Evolutionary conservation across 352 stramenopile genomes (phyloP).

Genomic region (Phytophthora niederhauseri): DNA sequence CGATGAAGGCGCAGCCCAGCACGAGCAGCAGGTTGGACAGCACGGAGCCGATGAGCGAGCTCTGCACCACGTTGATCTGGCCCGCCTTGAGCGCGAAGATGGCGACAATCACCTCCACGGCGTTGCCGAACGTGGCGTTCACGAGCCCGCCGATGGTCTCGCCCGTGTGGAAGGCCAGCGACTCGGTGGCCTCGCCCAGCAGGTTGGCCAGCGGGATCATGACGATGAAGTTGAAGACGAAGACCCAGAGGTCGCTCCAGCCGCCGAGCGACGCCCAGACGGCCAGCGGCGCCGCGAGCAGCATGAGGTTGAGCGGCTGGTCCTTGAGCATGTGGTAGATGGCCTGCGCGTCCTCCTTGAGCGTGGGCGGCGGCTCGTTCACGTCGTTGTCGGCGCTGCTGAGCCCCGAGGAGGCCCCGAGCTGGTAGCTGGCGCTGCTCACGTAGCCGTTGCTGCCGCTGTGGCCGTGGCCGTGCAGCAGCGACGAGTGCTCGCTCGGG

Average conservation of each 20-base stretch:
- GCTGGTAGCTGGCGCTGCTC: conserved; percentile 15
- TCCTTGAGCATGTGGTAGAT: conserved; percentile 53
- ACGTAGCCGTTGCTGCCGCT: conserved; percentile 30
- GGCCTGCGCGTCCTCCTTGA: conserved; percentile 46
- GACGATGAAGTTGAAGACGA: conserved; percentile 96
- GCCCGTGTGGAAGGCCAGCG: conserved; percentile 96
- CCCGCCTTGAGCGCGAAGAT: conserved; percentile 94
- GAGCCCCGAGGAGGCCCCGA: conserved; percentile 8
- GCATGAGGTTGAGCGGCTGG: conserved; percentile 74
- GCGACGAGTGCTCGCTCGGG: conserved; percentile 44
- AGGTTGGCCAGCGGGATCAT: conserved; percentile 97
- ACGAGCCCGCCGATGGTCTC: conserved; percentile 97
- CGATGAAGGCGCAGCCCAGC: conserved; percentile 96
- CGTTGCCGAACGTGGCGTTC: conserved; percentile 99
- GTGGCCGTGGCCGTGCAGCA: conserved; percentile 38
- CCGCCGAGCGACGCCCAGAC: conserved; percentile 63
- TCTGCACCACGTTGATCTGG: conserved; percentile 97
- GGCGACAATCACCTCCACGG: conserved; percentile 97
- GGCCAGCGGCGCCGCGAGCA: conserved; percentile 63
- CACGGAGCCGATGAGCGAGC: conserved; percentile 97
- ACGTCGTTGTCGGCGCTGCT: conserved; percentile 14
- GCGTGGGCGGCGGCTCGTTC: conserved; percentile 16
- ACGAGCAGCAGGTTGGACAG: conserved; percentile 98
- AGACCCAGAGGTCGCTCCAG: conserved; percentile 87
- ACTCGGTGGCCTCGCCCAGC: conserved; percentile 97